Evolutionary conservation across 2,329 filamentous ascomycete genomes (phyloP).

Genomic region (Gyromitra esculenta): DNA sequence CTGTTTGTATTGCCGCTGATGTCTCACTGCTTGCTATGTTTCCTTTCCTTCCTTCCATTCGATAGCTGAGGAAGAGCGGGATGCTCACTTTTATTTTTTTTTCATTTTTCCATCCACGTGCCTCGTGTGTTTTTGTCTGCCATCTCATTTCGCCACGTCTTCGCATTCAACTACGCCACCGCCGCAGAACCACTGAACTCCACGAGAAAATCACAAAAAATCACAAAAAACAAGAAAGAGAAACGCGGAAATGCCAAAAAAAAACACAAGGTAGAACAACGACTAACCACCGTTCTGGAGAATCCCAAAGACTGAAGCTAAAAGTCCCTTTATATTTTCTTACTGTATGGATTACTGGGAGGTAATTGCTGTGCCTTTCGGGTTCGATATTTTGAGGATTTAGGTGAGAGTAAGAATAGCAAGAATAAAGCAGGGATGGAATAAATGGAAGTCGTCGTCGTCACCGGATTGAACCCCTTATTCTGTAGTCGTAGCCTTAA

Average conservation of each 20-base stretch:
- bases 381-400: slow-evolving; percentile 2
- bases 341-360: neutral
- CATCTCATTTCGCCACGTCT: slow-evolving; percentile 5
- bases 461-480: slow-evolving; percentile 31
- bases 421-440: neutral
- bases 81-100: slow-evolving; percentile 41
- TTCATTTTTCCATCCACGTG: neutral
- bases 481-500: slow-evolving; percentile 51
- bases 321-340: slow-evolving; percentile 14
- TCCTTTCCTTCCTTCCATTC: slow-evolving; percentile 1
- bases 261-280: slow-evolving; percentile 49
- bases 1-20: slow-evolving; percentile 15
- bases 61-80: slow-evolving; percentile 35
- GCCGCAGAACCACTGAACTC: slow-evolving; percentile 39
- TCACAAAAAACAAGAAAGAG: slow-evolving; percentile 22
- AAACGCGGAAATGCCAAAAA: slow-evolving; percentile 23
- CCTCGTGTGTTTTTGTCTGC: slow-evolving; percentile 2
- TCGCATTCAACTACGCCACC: slow-evolving; percentile 24
- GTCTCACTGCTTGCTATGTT: slow-evolving; percentile 14
- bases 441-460: neutral
- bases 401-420: neutral
- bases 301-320: slow-evolving; percentile 31
- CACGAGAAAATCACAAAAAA: slow-evolving; percentile 30
- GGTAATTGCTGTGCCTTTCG: neutral
- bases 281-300: slow-evolving; percentile 48